phyloP scores from a whole-genome alignment of 228 moss, liverwort and hornwort genomes.

The Sphagnum magellanicum region DNA sequence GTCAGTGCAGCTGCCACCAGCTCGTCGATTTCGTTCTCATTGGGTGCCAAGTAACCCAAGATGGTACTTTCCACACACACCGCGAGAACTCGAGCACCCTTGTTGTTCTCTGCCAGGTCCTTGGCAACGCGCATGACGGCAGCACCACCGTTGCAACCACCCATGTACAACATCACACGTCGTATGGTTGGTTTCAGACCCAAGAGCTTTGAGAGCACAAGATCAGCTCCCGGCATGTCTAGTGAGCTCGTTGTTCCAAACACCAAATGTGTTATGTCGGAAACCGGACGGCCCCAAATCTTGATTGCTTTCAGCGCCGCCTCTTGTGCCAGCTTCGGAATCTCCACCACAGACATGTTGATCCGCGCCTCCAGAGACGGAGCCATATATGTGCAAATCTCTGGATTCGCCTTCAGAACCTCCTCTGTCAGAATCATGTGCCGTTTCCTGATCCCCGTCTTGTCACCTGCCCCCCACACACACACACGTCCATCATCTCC shows the following conservation, averaged over 20 bases:
- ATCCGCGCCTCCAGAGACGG: constrained; percentile 31
- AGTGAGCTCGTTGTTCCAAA: constrained; percentile 34
- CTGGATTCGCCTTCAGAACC: constrained; percentile 42
- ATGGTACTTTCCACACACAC: constrained; percentile 32
- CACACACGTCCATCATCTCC: background rate
- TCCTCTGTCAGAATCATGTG: constrained; percentile 35
- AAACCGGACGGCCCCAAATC: constrained; percentile 36
- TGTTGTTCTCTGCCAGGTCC: constrained; percentile 54
- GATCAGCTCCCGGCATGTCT: constrained; percentile 27
- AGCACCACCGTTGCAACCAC: constrained; percentile 35
- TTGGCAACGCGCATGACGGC: constrained; percentile 37
- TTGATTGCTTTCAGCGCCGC: constrained; percentile 39
- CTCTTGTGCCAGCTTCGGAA: constrained; percentile 44
- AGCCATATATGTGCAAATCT: constrained; percentile 41
- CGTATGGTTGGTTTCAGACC: constrained; percentile 33
- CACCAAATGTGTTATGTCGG: constrained; percentile 31
- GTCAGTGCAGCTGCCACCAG: constrained; percentile 28
- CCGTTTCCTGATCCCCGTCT: constrained; percentile 30
- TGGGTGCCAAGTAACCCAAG: constrained; percentile 31
- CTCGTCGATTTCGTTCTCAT: constrained; percentile 38
- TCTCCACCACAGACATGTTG: constrained; percentile 39
- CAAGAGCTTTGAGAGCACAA: constrained; percentile 38
- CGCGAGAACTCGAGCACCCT: constrained; percentile 32
- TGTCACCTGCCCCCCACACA: constrained; percentile 18
- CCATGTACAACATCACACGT: constrained; percentile 42